Conservation (phyloP, 2,329 filamentous ascomycete species). For the Helminthosporium solani region DNA sequence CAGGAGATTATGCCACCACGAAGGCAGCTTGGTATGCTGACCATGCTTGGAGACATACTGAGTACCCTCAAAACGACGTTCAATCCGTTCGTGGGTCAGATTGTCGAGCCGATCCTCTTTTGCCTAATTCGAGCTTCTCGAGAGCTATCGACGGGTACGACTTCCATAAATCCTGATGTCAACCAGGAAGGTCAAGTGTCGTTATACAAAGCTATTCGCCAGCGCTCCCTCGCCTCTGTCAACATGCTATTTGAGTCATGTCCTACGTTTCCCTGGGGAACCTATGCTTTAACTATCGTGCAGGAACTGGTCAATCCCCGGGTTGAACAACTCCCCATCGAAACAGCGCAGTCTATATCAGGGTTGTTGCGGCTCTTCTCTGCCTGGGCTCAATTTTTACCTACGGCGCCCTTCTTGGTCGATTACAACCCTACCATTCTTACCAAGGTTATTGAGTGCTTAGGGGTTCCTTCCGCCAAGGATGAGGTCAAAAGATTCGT, state of each 20-base stretch:
- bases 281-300: conserved; percentile 70
- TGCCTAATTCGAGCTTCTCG: conserved; percentile 71
- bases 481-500: conserved; percentile 84
- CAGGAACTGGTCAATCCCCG: conserved; percentile 74
- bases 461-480: conserved; percentile 72
- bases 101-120: conserved; percentile 78
- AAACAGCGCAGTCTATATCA: conserved; percentile 88
- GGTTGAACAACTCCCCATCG: conserved; percentile 73
- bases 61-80: conserved; percentile 78
- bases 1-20: conserved; percentile 63
- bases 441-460: conserved; percentile 68
- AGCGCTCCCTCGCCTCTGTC: conserved; percentile 78
- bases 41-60: conserved; percentile 86
- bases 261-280: conserved; percentile 67
- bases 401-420: conserved; percentile 69
- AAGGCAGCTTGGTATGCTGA: conserved; percentile 87
- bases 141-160: conserved; percentile 27
- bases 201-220: conserved; percentile 65
- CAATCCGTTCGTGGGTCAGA: conserved; percentile 62
- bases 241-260: conserved; percentile 75
- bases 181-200: conserved; percentile 48
- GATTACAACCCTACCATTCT: conserved; percentile 62
- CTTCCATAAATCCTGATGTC: conserved; percentile 38
- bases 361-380: conserved; percentile 77
- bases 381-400: conserved; percentile 72